Percentiles rank a stretch among this genome's conserved stretches.
phyloP scores from a whole-genome alignment of 2,329 filamentous ascomycete species.

The Penicillium sp. region DNA sequence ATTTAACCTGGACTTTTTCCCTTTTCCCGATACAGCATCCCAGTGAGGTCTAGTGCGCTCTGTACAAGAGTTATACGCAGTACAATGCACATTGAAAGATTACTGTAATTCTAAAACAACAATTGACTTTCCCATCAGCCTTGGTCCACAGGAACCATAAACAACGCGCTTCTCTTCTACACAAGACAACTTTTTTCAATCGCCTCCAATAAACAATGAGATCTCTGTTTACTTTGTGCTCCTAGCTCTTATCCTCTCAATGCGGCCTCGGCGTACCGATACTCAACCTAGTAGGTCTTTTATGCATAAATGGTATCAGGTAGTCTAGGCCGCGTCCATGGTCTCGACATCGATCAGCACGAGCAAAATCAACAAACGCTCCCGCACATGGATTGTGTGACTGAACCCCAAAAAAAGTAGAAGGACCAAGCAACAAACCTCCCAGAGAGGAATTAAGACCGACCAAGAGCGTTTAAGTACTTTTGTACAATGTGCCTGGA shows the following conservation, averaged over 20 bases:
- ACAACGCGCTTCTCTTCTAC: background rate
- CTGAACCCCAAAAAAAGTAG: background rate
- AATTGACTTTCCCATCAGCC: background rate
- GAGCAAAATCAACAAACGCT: background rate
- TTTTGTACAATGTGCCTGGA: background rate
- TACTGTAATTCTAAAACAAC: slow-evolving; percentile 2
- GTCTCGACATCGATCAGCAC: slow-evolving; percentile 5
- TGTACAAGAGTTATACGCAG: background rate
- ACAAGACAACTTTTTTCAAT: background rate
- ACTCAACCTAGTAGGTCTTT: too few relatives aligned
- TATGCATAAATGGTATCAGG: background rate
- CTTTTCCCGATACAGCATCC: background rate
- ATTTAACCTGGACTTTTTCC: background rate
- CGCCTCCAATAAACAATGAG: background rate
- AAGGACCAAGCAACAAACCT: too few relatives aligned
- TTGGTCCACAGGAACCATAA: background rate
- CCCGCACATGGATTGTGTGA: background rate
- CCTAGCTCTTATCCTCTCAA: too few relatives aligned
- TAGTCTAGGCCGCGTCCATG: background rate
- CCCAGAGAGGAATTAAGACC: too few relatives aligned
- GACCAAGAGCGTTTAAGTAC: too few relatives aligned
- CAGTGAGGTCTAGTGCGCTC: background rate
- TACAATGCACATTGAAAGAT: background rate
- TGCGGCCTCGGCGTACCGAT: too few relatives aligned
- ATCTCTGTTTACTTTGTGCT: too few relatives aligned